Conservation (phyloP, 768 basidiomycete species). For the Psilocybe subaeruginosa region DNA sequence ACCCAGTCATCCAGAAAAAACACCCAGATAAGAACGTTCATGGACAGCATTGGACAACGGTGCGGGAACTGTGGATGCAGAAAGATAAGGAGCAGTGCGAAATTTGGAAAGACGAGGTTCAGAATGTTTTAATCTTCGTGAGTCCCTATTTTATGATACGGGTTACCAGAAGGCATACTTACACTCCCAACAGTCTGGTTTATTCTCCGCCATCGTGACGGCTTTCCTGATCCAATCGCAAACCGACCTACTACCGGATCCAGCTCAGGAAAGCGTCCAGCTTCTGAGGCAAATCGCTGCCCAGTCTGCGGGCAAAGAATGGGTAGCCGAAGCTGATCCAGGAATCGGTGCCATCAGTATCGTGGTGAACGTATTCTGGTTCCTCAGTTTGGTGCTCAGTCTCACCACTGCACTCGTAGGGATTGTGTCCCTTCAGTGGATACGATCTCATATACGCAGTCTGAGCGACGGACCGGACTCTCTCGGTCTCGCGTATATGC, state of each 20-base stretch:
- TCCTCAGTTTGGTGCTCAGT: conserved; percentile 17
- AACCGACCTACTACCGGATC: conserved; percentile 18
- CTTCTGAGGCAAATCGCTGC: conserved; percentile 17
- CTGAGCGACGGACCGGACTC: conserved; percentile 9
- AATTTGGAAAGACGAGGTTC: conserved; percentile 18
- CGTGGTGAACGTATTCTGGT: conserved; percentile 18
- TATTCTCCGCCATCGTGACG: conserved; percentile 28
- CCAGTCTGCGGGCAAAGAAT: conserved; percentile 8
- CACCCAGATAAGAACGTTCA: background rate
- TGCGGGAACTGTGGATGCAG: conserved; percentile 6
- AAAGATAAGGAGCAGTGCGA: conserved; percentile 18
- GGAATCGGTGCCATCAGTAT: background rate
- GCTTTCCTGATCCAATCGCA: conserved; percentile 24
- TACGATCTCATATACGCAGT: conserved; percentile 10
- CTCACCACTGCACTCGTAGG: conserved; percentile 16
- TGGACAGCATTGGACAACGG: conserved; percentile 12
- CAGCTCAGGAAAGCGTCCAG: conserved; percentile 7
- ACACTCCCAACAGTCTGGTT: conserved; percentile 17
- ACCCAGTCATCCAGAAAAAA: background rate
- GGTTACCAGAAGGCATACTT: background rate
- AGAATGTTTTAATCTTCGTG: conserved; percentile 18
- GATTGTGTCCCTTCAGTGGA: conserved; percentile 22
- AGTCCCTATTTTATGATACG: background rate
- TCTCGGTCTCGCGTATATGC: conserved; percentile 23
- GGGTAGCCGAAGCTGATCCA: background rate